Percentiles rank a stretch among this genome's conserved stretches.
phyloP scores from a whole-genome alignment of 1,139 yeast genomes.

The Pneumocystis jirovecii region DNA sequence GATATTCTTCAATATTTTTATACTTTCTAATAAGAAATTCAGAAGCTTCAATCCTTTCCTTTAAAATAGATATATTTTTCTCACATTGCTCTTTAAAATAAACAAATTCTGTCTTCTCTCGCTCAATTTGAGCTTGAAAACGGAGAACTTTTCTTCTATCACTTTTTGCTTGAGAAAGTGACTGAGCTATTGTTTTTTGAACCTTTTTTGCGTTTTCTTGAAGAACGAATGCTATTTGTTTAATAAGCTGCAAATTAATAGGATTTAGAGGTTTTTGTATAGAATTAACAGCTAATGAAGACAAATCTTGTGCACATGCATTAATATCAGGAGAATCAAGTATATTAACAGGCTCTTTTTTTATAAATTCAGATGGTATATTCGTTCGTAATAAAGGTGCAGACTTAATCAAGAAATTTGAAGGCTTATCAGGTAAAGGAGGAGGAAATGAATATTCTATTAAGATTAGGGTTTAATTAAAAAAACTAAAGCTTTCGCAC shows the following conservation, averaged over 20 bases:
- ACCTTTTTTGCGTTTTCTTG: slow-evolving; percentile 19
- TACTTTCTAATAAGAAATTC: slow-evolving; percentile 22
- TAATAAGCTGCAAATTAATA: slow-evolving; percentile 20
- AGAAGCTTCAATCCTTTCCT: slow-evolving; percentile 20
- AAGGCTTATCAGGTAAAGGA: background rate
- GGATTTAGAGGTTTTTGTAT: slow-evolving; percentile 26
- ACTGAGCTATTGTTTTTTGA: slow-evolving; percentile 18
- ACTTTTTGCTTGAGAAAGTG: slow-evolving; percentile 19
- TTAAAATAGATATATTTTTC: slow-evolving; percentile 24
- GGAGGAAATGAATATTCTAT: background rate
- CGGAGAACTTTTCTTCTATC: slow-evolving; percentile 17
- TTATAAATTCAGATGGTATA: background rate
- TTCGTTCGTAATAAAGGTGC: background rate
- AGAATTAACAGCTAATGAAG: slow-evolving; percentile 5
- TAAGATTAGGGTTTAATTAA: background rate
- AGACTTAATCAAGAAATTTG: background rate
- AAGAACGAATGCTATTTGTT: slow-evolving; percentile 17
- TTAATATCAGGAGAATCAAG: background rate
- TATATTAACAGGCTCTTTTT: background rate
- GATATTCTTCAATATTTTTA: slow-evolving; percentile 19
- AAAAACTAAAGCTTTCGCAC: background rate
- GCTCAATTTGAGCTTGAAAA: slow-evolving; percentile 18
- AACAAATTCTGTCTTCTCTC: slow-evolving; percentile 21
- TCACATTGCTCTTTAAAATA: slow-evolving; percentile 19
- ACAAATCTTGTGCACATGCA: slow-evolving; percentile 2